These are phyloP conservation scores for Exophiala aquamarina DNA, from an alignment of 2,329 filamentous ascomycete species.

Conservation along the genomic window DNA sequence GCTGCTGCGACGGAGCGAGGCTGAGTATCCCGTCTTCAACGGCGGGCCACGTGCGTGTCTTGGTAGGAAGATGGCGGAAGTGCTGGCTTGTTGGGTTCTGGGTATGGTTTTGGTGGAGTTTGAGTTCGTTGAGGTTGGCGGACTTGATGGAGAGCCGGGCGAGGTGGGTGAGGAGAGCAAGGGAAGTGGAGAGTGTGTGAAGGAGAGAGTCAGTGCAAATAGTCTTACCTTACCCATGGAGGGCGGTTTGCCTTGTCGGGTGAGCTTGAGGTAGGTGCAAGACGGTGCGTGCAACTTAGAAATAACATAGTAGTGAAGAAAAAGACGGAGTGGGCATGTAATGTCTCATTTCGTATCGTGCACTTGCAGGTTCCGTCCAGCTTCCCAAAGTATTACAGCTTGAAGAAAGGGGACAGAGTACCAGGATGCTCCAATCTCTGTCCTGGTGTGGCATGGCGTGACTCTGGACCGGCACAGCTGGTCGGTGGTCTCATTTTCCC, in stretches of 20 bases:
- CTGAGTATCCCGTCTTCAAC: constrained; percentile 66
- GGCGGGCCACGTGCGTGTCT: constrained; percentile 62
- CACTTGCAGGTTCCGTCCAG: too few relatives aligned
- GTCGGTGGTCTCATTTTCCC: too few relatives aligned
- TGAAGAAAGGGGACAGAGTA: too few relatives aligned
- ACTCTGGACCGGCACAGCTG: too few relatives aligned
- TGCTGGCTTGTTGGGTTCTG: constrained; percentile 58
- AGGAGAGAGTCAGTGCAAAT: constrained; percentile 57
- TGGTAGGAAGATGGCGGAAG: constrained; percentile 65
- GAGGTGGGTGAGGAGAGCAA: constrained; percentile 39
- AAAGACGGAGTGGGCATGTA: background rate
- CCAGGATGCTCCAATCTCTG: too few relatives aligned
- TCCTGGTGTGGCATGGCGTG: too few relatives aligned
- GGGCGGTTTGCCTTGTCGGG: constrained; percentile 52
- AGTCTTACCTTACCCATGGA: constrained; percentile 66
- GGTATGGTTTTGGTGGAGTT: constrained; percentile 51
- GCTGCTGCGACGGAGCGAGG: constrained; percentile 47
- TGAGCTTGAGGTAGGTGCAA: constrained; percentile 8
- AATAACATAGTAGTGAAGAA: background rate
- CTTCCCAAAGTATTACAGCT: too few relatives aligned
- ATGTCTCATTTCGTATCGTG: background rate
- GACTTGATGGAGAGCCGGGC: too few relatives aligned
- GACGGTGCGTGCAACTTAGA: too few relatives aligned
- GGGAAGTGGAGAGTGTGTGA: too few relatives aligned
- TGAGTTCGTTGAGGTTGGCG: constrained; percentile 45